Evolutionary conservation across 2,329 filamentous ascomycete genomes (phyloP), one percentile per base, ranked within the genome.

Genomic region (Hypocrella siamensis): DNA sequence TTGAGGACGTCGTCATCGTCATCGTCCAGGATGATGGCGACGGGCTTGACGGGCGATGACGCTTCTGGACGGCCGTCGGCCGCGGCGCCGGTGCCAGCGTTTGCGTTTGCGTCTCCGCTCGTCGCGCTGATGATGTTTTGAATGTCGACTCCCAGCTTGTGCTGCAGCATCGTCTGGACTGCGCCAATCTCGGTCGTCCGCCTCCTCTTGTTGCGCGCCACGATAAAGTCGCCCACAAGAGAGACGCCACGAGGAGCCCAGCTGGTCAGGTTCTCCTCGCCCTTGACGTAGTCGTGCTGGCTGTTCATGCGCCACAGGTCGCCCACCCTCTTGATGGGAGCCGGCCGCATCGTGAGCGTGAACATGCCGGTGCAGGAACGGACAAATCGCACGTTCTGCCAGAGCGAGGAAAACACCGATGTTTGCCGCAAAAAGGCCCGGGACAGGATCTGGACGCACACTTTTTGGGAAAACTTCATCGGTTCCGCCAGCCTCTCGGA

Each of bases 291-390:
- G 51, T 93, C 84, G 46, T 93, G 80, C 37, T 83, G 78, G 12
- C 86, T 96, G 52, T 85, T 92, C 75, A 96, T 84, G 33, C 90
- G 75, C 90, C 90, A 98, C 10, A 98, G 64, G 50, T 98, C 90
- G 3, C 84, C 84, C 1, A 85, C 83, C 29, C 83, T 73, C 56
- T 94, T 94, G 31, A 93, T 85, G 3, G 85, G 85, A 6, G 83
- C 77, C 0, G 90, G 90, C 19, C 84, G 78, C 53, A 96, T 77
- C 5, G 76, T 76, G 31, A 96, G 61, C 2, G 82, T 85, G 55
- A 93, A 98, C 36, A 93, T 82, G 28, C 75, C 76, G 15, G 83
- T 82, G 0, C 79, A 82, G 6, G 86, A 90, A 47, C 85, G 84
- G 6, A 94, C 82, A 36, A 94, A 78, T 17, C 86, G 71, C 26